Evolutionary conservation across 352 stramenopile species (phyloP).

Genomic region (Phytophthora palmivora): DNA sequence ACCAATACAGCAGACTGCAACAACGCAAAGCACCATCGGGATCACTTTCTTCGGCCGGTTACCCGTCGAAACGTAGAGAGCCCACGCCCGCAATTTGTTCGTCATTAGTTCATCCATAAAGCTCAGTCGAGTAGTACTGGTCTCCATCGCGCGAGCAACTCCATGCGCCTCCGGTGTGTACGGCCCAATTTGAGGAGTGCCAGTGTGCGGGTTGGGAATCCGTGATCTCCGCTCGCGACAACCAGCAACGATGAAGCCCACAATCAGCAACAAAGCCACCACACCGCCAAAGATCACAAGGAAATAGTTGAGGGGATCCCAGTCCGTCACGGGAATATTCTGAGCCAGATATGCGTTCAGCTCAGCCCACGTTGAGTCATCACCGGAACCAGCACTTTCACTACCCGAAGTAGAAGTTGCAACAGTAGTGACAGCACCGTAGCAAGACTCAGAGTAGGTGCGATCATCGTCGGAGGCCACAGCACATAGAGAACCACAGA

Average conservation of each 20-base stretch:
- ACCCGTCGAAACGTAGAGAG: conserved; percentile 43
- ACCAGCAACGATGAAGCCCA: conserved; percentile 49
- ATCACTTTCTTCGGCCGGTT: conserved; percentile 55
- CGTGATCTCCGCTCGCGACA: conserved; percentile 38
- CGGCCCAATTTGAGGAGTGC: conserved; percentile 29
- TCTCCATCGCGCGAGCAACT: conserved; percentile 32
- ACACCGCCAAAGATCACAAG: conserved; percentile 55
- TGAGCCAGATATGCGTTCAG: conserved; percentile 46
- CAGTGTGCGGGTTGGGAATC: conserved; percentile 17
- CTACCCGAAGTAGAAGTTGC: conserved; percentile 27
- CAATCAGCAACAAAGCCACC: conserved; percentile 43
- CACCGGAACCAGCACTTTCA: conserved; percentile 13
- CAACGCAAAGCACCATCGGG: conserved; percentile 40
- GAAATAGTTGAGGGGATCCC: conserved; percentile 57
- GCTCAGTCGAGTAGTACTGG: conserved; percentile 36
- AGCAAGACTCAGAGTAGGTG: conserved; percentile 53
- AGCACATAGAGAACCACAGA: conserved; percentile 59
- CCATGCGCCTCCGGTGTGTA: conserved; percentile 32
- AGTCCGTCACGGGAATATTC: conserved; percentile 53
- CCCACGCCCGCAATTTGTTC: conserved; percentile 50
- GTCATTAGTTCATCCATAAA: conserved; percentile 57
- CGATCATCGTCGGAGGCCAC: conserved; percentile 44
- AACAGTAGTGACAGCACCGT: conserved; percentile 25
- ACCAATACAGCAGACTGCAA: conserved; percentile 43
- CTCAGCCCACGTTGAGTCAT: conserved; percentile 46